Conservation (phyloP, 2,329 filamentous ascomycete species). For the Colletotrichum truncatum region DNA sequence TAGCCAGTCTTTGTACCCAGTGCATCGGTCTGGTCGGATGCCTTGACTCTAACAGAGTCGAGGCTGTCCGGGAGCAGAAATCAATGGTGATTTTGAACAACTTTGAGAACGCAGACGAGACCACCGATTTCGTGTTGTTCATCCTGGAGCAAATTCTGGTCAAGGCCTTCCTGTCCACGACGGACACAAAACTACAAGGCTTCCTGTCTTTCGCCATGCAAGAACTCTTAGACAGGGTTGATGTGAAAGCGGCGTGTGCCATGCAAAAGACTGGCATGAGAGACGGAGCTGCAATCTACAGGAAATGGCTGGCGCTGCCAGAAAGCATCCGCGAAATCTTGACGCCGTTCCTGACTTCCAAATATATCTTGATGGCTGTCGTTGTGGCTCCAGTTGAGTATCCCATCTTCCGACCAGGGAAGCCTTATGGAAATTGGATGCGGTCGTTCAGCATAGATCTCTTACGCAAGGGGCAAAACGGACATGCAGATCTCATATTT, state of each 20-base stretch:
- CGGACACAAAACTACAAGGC: slow-evolving; percentile 86
- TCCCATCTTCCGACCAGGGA: slow-evolving; percentile 77
- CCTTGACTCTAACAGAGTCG: slow-evolving; percentile 89
- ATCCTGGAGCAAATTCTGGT: slow-evolving; percentile 89
- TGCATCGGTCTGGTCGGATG: slow-evolving; percentile 92
- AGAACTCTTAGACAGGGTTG: slow-evolving; percentile 81
- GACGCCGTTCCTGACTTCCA: slow-evolving; percentile 88
- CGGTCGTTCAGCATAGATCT: slow-evolving; percentile 83
- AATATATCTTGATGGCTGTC: slow-evolving; percentile 77
- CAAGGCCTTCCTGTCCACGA: slow-evolving; percentile 89
- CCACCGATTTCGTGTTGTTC: slow-evolving; percentile 85
- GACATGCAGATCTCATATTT: slow-evolving; percentile 81
- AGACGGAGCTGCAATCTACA: slow-evolving; percentile 69
- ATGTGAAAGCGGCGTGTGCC: slow-evolving; percentile 69
- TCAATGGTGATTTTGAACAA: slow-evolving; percentile 91
- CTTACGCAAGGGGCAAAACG: slow-evolving; percentile 78
- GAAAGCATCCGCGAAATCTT: slow-evolving; percentile 82
- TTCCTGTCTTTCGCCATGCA: slow-evolving; percentile 97
- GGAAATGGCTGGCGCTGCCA: slow-evolving; percentile 82
- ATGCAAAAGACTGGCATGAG: slow-evolving; percentile 47
- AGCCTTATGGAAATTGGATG: slow-evolving; percentile 84
- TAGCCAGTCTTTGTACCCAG: slow-evolving; percentile 78
- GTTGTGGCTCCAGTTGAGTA: slow-evolving; percentile 69
- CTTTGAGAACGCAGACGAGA: slow-evolving; percentile 81
- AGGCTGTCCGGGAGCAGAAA: slow-evolving; percentile 78